Conservation (phyloP, 2,329 filamentous ascomycete genomes). For the Hymenoscyphus scutula region DNA sequence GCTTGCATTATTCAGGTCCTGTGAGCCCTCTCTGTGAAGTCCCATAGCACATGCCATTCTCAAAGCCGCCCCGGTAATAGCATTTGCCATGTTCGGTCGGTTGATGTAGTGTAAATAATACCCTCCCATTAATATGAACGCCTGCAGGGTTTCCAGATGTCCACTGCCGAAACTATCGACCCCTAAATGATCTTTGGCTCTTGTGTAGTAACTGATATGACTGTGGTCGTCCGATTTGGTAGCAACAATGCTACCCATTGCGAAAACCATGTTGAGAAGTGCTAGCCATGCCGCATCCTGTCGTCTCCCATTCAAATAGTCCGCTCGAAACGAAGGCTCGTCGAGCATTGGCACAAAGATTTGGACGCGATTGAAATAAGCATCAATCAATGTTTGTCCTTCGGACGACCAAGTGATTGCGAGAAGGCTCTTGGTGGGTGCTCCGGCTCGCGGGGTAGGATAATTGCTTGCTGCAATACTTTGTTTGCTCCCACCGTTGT, state of each 20-base stretch:
- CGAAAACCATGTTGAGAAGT: slow-evolving; percentile 73
- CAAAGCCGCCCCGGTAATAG: slow-evolving; percentile 67
- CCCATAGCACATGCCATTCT: slow-evolving; percentile 74
- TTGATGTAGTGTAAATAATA: slow-evolving; percentile 79
- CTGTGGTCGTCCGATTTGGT: slow-evolving; percentile 59
- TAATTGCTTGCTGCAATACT: slow-evolving; percentile 26
- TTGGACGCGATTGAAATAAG: slow-evolving; percentile 74
- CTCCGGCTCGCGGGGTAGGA: slow-evolving; percentile 35
- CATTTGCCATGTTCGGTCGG: slow-evolving; percentile 73
- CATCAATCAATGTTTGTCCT: slow-evolving; percentile 67
- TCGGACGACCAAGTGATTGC: slow-evolving; percentile 58
- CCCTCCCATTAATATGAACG: slow-evolving; percentile 68
- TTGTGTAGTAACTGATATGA: slow-evolving; percentile 68
- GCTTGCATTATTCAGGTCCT: slow-evolving; percentile 28
- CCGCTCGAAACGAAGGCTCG: slow-evolving; percentile 65
- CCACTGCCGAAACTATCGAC: slow-evolving; percentile 68
- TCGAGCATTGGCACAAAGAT: slow-evolving; percentile 72
- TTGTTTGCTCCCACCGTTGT: slow-evolving; percentile 23
- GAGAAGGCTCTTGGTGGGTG: slow-evolving; percentile 36
- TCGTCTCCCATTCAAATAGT: slow-evolving; percentile 60
- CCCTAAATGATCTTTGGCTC: slow-evolving; percentile 63
- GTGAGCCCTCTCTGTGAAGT: slow-evolving; percentile 61
- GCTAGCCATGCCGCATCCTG: slow-evolving; percentile 69
- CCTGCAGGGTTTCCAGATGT: slow-evolving; percentile 71
- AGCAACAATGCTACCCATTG: slow-evolving; percentile 69